Percentiles rank a stretch among this genome's conserved stretches.
phyloP scores from a whole-genome alignment of 306 rosid genomes.

The Alnus rubra region DNA sequence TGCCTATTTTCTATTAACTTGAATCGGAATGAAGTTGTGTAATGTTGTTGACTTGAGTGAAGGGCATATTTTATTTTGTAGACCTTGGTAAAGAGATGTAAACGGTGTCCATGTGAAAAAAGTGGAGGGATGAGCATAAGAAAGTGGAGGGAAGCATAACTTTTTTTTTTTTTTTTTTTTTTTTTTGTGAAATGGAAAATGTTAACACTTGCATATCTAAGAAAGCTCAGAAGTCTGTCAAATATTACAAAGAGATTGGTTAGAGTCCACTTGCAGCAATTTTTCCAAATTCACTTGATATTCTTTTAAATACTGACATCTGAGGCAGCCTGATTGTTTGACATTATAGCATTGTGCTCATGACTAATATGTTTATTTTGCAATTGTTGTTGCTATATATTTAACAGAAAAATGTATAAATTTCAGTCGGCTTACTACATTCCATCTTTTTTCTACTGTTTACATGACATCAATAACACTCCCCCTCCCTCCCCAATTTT shows the following conservation, averaged over 20 bases:
- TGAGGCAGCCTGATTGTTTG: neutral
- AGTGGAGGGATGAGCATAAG: too few relatives aligned
- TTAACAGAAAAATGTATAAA: neutral
- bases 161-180: too few relatives aligned
- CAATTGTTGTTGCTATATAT: neutral
- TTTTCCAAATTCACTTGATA: neutral
- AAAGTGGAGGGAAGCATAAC: too few relatives aligned
- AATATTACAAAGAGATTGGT: neutral
- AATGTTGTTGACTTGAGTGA: too few relatives aligned
- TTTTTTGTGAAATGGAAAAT: too few relatives aligned
- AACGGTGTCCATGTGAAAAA: too few relatives aligned
- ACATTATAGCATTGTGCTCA: neutral
- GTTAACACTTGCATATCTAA: too few relatives aligned
- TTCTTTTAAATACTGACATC: neutral
- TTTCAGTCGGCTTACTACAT: neutral
- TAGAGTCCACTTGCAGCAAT: neutral
- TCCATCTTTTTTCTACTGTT: neutral
- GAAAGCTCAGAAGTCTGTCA: neutral
- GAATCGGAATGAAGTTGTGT: too few relatives aligned
- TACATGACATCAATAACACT: neutral
- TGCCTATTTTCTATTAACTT: too few relatives aligned
- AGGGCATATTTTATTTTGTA: too few relatives aligned
- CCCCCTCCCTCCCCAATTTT: too few relatives aligned
- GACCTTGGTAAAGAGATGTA: too few relatives aligned
- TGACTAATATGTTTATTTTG: neutral